Conservation (phyloP, 2,329 filamentous ascomycete species). For the Colletotrichum camelliae region DNA sequence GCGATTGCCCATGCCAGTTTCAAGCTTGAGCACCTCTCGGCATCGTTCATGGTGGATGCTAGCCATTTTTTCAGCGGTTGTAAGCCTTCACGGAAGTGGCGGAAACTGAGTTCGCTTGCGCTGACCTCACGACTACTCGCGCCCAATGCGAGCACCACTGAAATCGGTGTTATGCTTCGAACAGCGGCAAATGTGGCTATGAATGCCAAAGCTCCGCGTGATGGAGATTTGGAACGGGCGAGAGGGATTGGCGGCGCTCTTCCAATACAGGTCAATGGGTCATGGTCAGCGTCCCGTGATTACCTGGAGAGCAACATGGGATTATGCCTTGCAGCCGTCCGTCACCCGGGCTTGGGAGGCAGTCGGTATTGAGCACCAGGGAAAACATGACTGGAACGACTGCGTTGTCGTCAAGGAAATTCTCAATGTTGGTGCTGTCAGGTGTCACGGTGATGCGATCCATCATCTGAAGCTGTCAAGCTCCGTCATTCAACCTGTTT, state of each 20-base stretch:
- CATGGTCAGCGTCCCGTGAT: neutral
- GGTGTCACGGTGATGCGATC: neutral
- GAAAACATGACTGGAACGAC: neutral
- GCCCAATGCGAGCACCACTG: fast-evolving
- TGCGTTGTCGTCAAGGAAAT: neutral
- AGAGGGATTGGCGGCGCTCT: neutral
- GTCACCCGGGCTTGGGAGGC: neutral
- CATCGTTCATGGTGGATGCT: neutral
- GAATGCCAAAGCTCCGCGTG: neutral
- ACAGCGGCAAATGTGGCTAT: neutral
- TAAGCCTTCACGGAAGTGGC: neutral
- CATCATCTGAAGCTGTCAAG: neutral
- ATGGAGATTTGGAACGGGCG: neutral
- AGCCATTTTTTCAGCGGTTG: neutral
- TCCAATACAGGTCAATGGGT: neutral
- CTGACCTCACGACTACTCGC: neutral
- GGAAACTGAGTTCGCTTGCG: neutral
- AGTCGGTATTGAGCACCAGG: neutral
- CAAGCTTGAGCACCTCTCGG: neutral
- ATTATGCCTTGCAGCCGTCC: neutral
- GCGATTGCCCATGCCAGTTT: neutral
- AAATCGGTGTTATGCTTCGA: neutral
- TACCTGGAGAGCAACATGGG: neutral
- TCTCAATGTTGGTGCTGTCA: neutral
- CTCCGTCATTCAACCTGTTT: neutral